Conservation (phyloP, 2,329 filamentous ascomycete genomes). For the Cladophialophora yegresii region DNA sequence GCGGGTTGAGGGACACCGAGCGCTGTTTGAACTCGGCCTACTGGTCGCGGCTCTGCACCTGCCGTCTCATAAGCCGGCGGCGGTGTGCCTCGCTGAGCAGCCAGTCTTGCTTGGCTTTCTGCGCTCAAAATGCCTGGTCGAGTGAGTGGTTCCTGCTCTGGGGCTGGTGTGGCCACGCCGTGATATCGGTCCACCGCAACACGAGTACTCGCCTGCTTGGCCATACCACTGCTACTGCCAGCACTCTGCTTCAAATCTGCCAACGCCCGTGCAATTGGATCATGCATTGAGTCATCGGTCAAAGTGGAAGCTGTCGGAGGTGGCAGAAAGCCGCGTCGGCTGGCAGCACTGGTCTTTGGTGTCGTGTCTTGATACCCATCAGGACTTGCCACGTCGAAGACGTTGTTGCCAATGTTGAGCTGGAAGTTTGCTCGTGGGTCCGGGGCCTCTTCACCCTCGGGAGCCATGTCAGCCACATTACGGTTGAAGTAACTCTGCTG, state of each 20-base stretch:
- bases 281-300: constrained; percentile 59
- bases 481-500: constrained; percentile 42
- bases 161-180: constrained; percentile 82
- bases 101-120: constrained; percentile 50
- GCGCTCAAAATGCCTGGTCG: constrained; percentile 34
- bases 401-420: constrained; percentile 91
- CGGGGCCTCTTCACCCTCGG: constrained; percentile 75
- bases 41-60: neutral
- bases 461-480: constrained; percentile 39
- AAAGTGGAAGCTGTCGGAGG: constrained; percentile 34
- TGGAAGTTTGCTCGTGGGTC: constrained; percentile 92
- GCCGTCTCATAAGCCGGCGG: constrained; percentile 83
- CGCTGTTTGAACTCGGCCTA: constrained; percentile 25
- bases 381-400: constrained; percentile 85
- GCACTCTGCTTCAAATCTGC: constrained; percentile 74
- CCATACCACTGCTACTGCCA: constrained; percentile 48
- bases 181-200: constrained; percentile 95
- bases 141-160: constrained; percentile 42
- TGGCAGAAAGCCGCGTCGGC: constrained; percentile 37
- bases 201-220: constrained; percentile 77
- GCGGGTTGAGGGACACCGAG: constrained; percentile 70
- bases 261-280: constrained; percentile 88
- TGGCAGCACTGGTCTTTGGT: constrained; percentile 43
- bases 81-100: constrained; percentile 70
- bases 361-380: constrained; percentile 60